These are phyloP conservation scores for Phytopythium cucurbitacearum DNA, from an alignment of 352 stramenopile genomes.

Conservation along the genomic window DNA sequence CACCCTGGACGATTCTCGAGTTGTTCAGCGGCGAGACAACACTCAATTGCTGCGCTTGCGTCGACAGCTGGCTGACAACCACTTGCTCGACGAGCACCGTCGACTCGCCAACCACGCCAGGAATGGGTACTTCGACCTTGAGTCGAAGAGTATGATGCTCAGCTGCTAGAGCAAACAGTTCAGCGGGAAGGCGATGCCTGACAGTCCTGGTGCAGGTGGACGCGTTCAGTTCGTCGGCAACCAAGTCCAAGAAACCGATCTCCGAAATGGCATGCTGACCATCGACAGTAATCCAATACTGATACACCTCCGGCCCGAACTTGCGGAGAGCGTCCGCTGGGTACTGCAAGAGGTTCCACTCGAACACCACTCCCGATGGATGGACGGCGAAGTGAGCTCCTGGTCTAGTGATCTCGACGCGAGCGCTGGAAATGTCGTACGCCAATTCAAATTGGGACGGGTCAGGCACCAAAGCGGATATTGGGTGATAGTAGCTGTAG, in stretches of 20 bases:
- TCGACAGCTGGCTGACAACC: conserved; percentile 12
- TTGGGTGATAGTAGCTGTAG: conserved; percentile 32
- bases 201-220: conserved; percentile 1
- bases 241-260: conserved; percentile 23
- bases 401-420: conserved; percentile 27
- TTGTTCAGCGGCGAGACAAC: conserved; percentile 24
- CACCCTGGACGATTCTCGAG: neutral
- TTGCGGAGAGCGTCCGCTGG: conserved; percentile 24
- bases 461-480: conserved; percentile 21
- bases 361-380: conserved; percentile 19
- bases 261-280: conserved; percentile 29
- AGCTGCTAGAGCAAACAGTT: neutral
- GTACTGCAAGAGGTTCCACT: conserved; percentile 40
- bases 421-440: conserved; percentile 44
- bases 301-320: conserved; percentile 40
- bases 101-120: conserved; percentile 6
- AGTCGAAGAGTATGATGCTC: conserved; percentile 15
- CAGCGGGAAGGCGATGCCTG: neutral
- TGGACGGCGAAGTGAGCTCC: conserved; percentile 11
- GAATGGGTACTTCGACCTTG: conserved; percentile 32
- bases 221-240: conserved; percentile 2
- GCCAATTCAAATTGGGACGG: conserved; percentile 26
- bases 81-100: conserved; percentile 6
- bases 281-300: conserved; percentile 36
- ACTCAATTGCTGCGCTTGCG: too few relatives aligned